These are phyloP conservation scores for Albizia julibrissin DNA, from an alignment of 306 rosid genomes.

Conservation along the genomic window DNA sequence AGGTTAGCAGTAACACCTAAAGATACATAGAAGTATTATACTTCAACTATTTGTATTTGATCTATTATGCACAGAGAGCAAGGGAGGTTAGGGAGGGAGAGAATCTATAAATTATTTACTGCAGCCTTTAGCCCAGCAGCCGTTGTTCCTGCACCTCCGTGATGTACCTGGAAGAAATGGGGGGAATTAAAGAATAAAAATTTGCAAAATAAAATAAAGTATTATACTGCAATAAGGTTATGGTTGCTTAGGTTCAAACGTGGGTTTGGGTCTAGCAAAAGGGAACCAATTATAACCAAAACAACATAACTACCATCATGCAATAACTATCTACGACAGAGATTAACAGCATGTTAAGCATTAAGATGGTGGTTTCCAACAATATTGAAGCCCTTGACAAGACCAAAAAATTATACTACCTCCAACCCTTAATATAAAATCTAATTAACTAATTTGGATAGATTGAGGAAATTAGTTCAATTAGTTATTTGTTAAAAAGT, in stretches of 20 bases:
- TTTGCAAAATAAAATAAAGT: neutral
- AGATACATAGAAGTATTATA: no score
- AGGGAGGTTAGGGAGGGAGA: no score
- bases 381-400: neutral
- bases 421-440: no score
- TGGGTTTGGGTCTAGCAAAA: neutral
- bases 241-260: neutral
- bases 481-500: no score
- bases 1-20: no score
- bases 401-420: no score
- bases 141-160: constrained; percentile 99
- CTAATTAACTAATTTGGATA: no score
- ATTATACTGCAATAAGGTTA: neutral
- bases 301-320: neutral
- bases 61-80: no score
- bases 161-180: constrained; percentile 74
- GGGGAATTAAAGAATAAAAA: constrained; percentile 16
- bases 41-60: no score
- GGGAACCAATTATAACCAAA: neutral
- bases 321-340: neutral
- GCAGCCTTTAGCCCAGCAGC: constrained; percentile 99
- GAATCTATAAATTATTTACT: constrained; percentile 50
- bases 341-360: neutral
- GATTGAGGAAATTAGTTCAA: no score
- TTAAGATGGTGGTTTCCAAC: constrained; percentile 3